Percentiles rank a stretch among this genome's conserved stretches.
phyloP scores from a whole-genome alignment of 768 basidiomycete species.

The Collybiopsis luxurians region DNA sequence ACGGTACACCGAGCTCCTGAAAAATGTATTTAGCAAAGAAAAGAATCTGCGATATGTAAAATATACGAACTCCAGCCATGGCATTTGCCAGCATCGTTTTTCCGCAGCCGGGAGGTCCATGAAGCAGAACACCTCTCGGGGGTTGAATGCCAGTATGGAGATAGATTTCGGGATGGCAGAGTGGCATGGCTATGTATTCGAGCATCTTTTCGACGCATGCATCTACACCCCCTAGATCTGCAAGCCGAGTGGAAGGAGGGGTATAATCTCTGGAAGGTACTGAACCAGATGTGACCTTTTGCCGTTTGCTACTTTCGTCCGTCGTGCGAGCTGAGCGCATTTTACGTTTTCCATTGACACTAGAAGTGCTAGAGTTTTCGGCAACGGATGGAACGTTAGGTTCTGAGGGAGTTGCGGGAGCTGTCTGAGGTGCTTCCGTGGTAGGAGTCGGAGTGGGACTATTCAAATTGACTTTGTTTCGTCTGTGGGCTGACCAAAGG shows the following conservation, averaged over 20 bases:
- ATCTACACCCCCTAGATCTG: slow-evolving; percentile 87
- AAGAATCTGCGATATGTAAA: neutral
- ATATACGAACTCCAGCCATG: slow-evolving; percentile 74
- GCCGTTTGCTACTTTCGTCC: slow-evolving; percentile 56
- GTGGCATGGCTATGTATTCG: slow-evolving; percentile 94
- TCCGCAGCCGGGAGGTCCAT: slow-evolving; percentile 96
- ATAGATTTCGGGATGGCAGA: slow-evolving; percentile 95
- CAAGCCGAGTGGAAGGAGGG: slow-evolving; percentile 73
- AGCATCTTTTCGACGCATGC: slow-evolving; percentile 87
- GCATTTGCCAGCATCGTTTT: slow-evolving; percentile 95
- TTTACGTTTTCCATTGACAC: slow-evolving; percentile 57
- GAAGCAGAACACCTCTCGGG: slow-evolving; percentile 87
- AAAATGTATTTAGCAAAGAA: slow-evolving; percentile 1
- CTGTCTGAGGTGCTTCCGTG: too few relatives aligned
- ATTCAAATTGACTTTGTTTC: slow-evolving; percentile 70
- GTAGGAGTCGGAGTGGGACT: slow-evolving; percentile 19
- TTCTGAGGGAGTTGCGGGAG: slow-evolving; percentile 11
- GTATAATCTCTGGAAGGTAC: slow-evolving; percentile 58
- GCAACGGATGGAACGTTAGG: slow-evolving; percentile 8
- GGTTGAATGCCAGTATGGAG: slow-evolving; percentile 90
- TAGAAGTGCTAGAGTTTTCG: slow-evolving; percentile 8
- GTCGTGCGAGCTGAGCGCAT: slow-evolving; percentile 41
- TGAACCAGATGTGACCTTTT: slow-evolving; percentile 35
- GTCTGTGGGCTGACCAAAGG: slow-evolving; percentile 69
- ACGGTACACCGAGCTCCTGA: slow-evolving; percentile 89